These are phyloP conservation scores for Trypanosoma conorhini DNA, from an alignment of 208 protist species.

Conservation along the genomic window DNA sequence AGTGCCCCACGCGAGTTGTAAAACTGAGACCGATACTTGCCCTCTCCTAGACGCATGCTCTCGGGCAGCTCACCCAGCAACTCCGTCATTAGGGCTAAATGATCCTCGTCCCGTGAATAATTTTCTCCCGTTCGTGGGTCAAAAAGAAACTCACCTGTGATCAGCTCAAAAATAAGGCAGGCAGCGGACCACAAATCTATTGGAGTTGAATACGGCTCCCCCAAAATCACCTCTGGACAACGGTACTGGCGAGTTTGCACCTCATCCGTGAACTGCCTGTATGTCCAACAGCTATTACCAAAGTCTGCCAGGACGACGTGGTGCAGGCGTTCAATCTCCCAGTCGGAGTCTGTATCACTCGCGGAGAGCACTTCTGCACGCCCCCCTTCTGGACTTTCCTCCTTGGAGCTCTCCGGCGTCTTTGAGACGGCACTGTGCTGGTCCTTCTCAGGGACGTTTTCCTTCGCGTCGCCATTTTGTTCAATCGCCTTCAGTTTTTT, in stretches of 20 bases:
- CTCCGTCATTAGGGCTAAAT: conserved; percentile 95
- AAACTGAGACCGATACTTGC: conserved; percentile 76
- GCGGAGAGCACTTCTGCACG: conserved; percentile 19
- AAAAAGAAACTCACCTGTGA: conserved; percentile 94
- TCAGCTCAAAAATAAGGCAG: conserved; percentile 95
- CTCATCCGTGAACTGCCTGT: conserved; percentile 97
- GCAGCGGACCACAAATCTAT: conserved; percentile 94
- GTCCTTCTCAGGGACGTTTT: background rate
- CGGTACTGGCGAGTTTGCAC: conserved; percentile 95
- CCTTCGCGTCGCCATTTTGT: conserved; percentile 22
- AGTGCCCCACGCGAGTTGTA: conserved; percentile 85
- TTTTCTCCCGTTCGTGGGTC: conserved; percentile 91
- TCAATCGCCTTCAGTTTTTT: conserved; percentile 69
- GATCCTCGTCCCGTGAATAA: conserved; percentile 92
- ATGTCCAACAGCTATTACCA: conserved; percentile 98
- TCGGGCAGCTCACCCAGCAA: conserved; percentile 91
- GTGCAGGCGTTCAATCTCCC: conserved; percentile 83
- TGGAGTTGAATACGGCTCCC: conserved; percentile 76
- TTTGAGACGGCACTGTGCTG: conserved; percentile 12
- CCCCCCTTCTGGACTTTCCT: conserved; percentile 22
- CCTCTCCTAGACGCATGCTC: conserved; percentile 77
- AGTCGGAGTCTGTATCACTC: conserved; percentile 84
- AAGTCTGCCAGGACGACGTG: conserved; percentile 98
- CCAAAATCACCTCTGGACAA: conserved; percentile 92
- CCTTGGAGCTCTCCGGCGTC: background rate